These are phyloP conservation scores for Colletotrichum limetticola DNA, from an alignment of 2,329 filamentous ascomycete species.

Conservation along the genomic window DNA sequence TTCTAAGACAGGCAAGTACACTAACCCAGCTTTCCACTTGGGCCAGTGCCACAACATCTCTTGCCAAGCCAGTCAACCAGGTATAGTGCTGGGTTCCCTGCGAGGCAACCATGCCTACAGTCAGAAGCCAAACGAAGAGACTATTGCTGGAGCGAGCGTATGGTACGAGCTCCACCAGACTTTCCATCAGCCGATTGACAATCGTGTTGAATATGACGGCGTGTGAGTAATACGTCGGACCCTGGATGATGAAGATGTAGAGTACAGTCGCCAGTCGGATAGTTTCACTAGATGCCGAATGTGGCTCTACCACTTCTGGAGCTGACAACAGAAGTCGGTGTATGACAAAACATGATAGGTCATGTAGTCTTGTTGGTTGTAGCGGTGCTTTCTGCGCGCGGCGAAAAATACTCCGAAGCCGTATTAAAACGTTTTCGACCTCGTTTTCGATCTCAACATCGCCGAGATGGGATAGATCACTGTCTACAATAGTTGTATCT, in stretches of 20 bases:
- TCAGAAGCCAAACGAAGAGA: slow-evolving; percentile 54
- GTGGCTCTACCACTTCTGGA: background rate
- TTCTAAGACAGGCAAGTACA: slow-evolving; percentile 35
- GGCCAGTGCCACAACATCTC: background rate
- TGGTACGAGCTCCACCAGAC: slow-evolving; percentile 40
- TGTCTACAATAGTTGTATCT: slow-evolving; percentile 32
- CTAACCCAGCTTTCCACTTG: slow-evolving; percentile 23
- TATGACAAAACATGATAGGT: slow-evolving; percentile 64
- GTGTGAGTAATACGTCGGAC: slow-evolving; percentile 67
- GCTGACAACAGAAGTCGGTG: slow-evolving; percentile 55
- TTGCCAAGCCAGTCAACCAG: slow-evolving; percentile 44
- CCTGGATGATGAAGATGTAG: slow-evolving; percentile 65
- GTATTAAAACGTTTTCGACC: background rate
- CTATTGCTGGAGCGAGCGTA: slow-evolving; percentile 37
- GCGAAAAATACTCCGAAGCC: slow-evolving; percentile 5
- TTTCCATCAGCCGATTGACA: slow-evolving; percentile 43
- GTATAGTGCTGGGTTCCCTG: slow-evolving; percentile 39
- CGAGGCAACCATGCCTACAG: slow-evolving; percentile 52
- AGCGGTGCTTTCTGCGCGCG: slow-evolving; percentile 42
- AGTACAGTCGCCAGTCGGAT: slow-evolving; percentile 59
- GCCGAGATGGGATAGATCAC: slow-evolving; percentile 32
- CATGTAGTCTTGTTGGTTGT: slow-evolving; percentile 59
- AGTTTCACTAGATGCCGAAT: slow-evolving; percentile 48
- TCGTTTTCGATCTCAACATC: slow-evolving; percentile 46
- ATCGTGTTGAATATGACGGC: slow-evolving; percentile 50